Evolutionary conservation across 2,329 filamentous ascomycete species (phyloP), one percentile per base, ranked within the genome.

Genomic region (Alternaria ethzedia): DNA sequence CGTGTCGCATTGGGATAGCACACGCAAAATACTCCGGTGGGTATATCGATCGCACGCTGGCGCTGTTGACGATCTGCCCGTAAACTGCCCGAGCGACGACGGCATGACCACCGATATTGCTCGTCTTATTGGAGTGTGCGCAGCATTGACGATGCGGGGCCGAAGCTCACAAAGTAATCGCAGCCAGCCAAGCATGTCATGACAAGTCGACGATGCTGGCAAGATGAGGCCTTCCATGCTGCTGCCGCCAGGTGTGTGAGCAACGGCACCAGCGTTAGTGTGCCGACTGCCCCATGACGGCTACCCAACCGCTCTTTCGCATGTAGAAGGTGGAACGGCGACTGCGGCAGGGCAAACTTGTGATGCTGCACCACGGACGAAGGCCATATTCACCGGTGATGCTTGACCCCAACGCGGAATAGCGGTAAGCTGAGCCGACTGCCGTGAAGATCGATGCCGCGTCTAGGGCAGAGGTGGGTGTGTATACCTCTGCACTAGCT

Each of bases 1-100:
- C 62, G 57, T 59, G 60, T 62, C 64, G 70, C 65, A 69, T 69
- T 68, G 55, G 66, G 61, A 63, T 63, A 65, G 71, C 60, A 58
- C 69, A 70, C 67, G 64, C 66, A 74, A 75, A 79, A 78, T 72
- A 69, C 72, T 79, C 76, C 77, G 76, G 76, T 70, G 72, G 69
- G 66, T 73, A 70, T 70, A 71, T 70, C 69, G 72, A 76, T 72
- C 74, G 63, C 54, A 68, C 62, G 62, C 71, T 70, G 72, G 73
- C 68, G 69, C 72, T 70, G 71, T 72, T 54, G 70, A 72, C 63
- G 77, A 79, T 79, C 76, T 69, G 65, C 66, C 72, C 73, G 69
- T 51, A 77, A 78, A 79, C 69, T 76, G 72, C 71, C 77, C 75
- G 77, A 78, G 61, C 59, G 57, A 59, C 45, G 7, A 60, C 50